These are phyloP conservation scores for Cordia subcordata DNA, from an alignment of 257 asterid genomes.

Conservation along the genomic window DNA sequence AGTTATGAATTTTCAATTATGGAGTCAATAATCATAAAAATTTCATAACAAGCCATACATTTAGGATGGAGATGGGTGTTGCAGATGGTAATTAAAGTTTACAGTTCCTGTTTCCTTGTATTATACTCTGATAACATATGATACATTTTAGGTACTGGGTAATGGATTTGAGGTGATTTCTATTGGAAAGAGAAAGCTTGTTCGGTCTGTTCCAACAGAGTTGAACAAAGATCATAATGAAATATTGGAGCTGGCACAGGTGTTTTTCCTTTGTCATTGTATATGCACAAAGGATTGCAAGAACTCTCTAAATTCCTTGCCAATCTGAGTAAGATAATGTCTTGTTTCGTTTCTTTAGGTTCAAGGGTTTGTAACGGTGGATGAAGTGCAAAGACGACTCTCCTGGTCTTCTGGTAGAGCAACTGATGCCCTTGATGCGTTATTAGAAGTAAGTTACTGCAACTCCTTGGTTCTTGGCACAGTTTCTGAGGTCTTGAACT, in stretches of 20 bases:
- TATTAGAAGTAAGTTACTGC: conserved; percentile 66
- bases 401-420: conserved; percentile 91
- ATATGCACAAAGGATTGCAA: background rate
- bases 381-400: conserved; percentile 76
- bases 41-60: no score
- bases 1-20: no score
- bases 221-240: conserved; percentile 95
- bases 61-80: background rate
- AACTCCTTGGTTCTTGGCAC: background rate
- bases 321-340: conserved; percentile 1
- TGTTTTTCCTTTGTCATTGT: conserved; percentile 12
- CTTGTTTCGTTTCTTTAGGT: conserved; percentile 40
- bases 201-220: conserved; percentile 97
- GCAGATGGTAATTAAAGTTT: background rate
- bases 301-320: background rate
- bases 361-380: conserved; percentile 87
- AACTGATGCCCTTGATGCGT: conserved; percentile 86
- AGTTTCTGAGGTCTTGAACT: conserved; percentile 4
- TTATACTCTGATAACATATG: background rate
- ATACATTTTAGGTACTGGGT: conserved; percentile 66
- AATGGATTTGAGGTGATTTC: conserved; percentile 95
- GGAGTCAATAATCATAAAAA: no score
- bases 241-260: conserved; percentile 97
- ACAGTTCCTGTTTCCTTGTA: background rate
- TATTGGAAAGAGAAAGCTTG: conserved; percentile 83